Conservation (phyloP, 2,329 filamentous ascomycete species). For the Paraphaeosphaeria sporulosa region DNA sequence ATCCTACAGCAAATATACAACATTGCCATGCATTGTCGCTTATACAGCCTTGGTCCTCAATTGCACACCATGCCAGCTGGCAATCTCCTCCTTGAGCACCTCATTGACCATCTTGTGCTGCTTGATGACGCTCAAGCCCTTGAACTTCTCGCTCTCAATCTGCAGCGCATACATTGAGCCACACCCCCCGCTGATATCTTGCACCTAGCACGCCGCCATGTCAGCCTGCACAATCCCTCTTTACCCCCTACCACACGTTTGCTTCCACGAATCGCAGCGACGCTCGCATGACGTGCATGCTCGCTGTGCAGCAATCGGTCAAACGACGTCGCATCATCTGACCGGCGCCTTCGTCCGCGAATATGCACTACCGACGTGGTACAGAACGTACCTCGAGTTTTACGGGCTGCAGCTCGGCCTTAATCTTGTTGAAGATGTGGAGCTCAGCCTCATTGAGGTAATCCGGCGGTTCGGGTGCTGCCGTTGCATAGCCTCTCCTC, state of each 20-base stretch:
- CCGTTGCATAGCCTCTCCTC: constrained; percentile 36
- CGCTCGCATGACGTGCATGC: constrained; percentile 19
- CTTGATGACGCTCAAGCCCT: constrained; percentile 75
- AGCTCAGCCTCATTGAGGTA: constrained; percentile 57
- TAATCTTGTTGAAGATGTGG: constrained; percentile 57
- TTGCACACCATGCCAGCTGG: constrained; percentile 84
- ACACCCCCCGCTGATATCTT: constrained; percentile 84
- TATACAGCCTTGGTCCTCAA: constrained; percentile 70
- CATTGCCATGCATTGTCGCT: constrained; percentile 11
- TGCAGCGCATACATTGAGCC: constrained; percentile 89
- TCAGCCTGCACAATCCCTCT: constrained; percentile 21
- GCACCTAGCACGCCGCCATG: constrained; percentile 61
- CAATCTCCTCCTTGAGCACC: constrained; percentile 76
- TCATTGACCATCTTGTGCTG: constrained; percentile 84
- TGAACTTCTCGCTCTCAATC: constrained; percentile 74
- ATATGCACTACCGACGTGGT: constrained; percentile 4
- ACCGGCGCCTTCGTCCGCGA: constrained; percentile 14
- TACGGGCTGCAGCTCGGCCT: constrained; percentile 50
- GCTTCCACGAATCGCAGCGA: constrained; percentile 12
- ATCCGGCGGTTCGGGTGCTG: constrained; percentile 52
- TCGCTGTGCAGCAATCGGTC: constrained; percentile 22
- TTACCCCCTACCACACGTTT: neutral
- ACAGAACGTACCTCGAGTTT: constrained; percentile 54
- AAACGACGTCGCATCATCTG: constrained; percentile 17
- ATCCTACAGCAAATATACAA: constrained; percentile 10